Evolutionary conservation across 805 yeast species (phyloP), one percentile per base, ranked within the genome.

Genomic region (Teunomyces lycoperdinae): DNA sequence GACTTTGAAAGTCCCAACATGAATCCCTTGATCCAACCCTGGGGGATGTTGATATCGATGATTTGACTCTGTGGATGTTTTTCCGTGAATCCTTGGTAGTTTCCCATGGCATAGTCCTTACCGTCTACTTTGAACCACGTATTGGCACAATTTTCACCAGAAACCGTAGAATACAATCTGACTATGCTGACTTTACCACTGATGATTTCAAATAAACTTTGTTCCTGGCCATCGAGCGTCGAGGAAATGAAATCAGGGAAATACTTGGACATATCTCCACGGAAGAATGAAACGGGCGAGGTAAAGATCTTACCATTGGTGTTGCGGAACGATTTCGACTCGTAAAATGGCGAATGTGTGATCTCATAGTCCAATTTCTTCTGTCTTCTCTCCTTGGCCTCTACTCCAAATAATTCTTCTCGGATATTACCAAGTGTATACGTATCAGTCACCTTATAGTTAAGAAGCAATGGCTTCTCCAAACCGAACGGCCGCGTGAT

Each of bases 271-370:
- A 79, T 85, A 6, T 87, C 91, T 9, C 73, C 68, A 50, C 79
- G 80, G 78, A 92, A 91, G 56, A 79, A 85, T 1, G 90, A 80
- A n/a, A 79, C 73, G 1, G 98, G 98, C 0, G 96, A 80, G 13
- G 77, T 71, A 70, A 90, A 94, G 52, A 91, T 74, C 67, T 90
- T 89, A 20, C 98, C 99, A 33, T 83, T 79, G 2, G 92, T 87
- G 56, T 84, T 85, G 43, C 84, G 73, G 60, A 81, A 73, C 2
- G 76, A 71, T 50, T 71, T 71, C 31, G 73, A 62, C 47, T 73
- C 78, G 49, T 69, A 72, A 54, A 72, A 67, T 5, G 75, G 74
- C 10, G 77, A 72, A 52, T 73, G 78, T 30, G 61, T 62, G 35
- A 73, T 62, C 42, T 73, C 78, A 49, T 71, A 71, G 44, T 73